phyloP scores from a whole-genome alignment of 768 basidiomycete species.

The Trametes gibbosa region DNA sequence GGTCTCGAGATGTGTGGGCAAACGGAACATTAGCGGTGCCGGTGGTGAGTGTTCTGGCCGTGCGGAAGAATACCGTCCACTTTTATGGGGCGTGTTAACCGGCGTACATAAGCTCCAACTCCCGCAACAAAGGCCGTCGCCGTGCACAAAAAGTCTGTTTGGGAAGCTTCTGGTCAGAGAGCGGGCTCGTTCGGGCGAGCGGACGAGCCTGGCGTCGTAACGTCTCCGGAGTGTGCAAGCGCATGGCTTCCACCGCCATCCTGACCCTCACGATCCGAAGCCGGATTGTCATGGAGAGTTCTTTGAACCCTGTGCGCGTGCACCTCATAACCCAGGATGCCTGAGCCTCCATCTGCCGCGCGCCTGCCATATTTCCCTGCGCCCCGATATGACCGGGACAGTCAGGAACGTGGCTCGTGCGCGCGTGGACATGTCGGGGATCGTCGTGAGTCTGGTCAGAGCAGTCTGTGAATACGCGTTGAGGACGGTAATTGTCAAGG shows the following conservation, averaged over 20 bases:
- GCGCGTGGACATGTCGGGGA: constrained; percentile 15
- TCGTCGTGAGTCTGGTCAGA: constrained; percentile 4
- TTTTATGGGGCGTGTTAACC: constrained; percentile 16
- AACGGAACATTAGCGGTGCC: constrained; percentile 40
- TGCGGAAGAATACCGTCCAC: constrained; percentile 11
- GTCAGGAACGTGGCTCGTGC: constrained; percentile 4
- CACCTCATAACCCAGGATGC: neutral
- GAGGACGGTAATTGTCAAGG: constrained; percentile 12
- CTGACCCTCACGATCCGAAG: neutral
- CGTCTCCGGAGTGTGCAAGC: constrained; percentile 1
- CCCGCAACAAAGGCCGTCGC: constrained; percentile 17
- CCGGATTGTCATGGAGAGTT: constrained; percentile 14
- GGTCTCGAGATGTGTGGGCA: constrained; percentile 59
- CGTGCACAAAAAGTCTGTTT: constrained; percentile 9
- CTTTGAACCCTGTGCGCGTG: neutral
- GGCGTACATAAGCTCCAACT: constrained; percentile 15
- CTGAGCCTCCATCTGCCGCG: neutral
- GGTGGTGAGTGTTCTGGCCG: constrained; percentile 10
- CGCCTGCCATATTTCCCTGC: neutral
- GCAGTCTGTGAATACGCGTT: neutral
- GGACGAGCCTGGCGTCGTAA: neutral
- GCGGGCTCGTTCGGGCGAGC: neutral
- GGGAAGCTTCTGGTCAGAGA: constrained; percentile 7
- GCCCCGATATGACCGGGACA: constrained; percentile 12
- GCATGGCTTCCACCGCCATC: constrained; percentile 3